A percentile compares a stretch with the other conserved stretches of the same genome.
phyloP scores from a whole-genome alignment of 257 asterid species.

The Ocimum tenuiflorum region DNA sequence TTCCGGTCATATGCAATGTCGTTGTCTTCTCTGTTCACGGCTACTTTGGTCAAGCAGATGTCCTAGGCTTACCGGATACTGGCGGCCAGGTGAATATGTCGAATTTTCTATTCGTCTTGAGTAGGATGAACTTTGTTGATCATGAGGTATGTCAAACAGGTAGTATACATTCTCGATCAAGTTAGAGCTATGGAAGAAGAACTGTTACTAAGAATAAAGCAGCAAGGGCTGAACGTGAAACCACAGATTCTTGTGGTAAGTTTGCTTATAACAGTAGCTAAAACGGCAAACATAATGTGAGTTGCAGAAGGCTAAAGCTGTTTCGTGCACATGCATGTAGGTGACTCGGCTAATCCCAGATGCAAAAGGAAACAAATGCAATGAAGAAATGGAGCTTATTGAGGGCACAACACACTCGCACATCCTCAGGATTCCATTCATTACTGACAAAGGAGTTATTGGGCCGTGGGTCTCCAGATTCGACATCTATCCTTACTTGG shows the following conservation, averaged over 20 bases:
- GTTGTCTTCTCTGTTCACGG: slow-evolving; percentile 77
- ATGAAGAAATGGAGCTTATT: slow-evolving; percentile 65
- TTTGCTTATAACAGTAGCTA: slow-evolving; percentile 1
- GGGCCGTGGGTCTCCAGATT: slow-evolving; percentile 78
- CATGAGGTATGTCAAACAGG: slow-evolving; percentile 32
- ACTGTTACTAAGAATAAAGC: slow-evolving; percentile 52
- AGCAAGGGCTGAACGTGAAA: slow-evolving; percentile 62
- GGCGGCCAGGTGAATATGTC: slow-evolving; percentile 67
- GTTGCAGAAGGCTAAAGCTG: slow-evolving; percentile 9
- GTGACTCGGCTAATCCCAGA: slow-evolving; percentile 76
- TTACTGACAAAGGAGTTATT: slow-evolving; percentile 54
- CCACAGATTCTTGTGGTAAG: slow-evolving; percentile 76
- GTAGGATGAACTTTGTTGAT: background rate
- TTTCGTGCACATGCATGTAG: slow-evolving; percentile 24
- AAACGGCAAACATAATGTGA: background rate
- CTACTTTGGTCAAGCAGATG: slow-evolving; percentile 83
- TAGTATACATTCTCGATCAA: slow-evolving; percentile 87
- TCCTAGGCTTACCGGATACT: slow-evolving; percentile 79
- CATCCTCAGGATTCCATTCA: slow-evolving; percentile 68
- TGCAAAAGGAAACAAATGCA: slow-evolving; percentile 72
- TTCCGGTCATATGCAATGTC: slow-evolving; percentile 56
- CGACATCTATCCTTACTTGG: slow-evolving; percentile 70
- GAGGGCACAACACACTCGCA: slow-evolving; percentile 54
- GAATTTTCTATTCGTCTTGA: background rate
- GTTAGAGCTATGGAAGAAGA: slow-evolving; percentile 78